Conservation (phyloP, 257 asterid genomes). For the Capsicum rhomboideum region DNA sequence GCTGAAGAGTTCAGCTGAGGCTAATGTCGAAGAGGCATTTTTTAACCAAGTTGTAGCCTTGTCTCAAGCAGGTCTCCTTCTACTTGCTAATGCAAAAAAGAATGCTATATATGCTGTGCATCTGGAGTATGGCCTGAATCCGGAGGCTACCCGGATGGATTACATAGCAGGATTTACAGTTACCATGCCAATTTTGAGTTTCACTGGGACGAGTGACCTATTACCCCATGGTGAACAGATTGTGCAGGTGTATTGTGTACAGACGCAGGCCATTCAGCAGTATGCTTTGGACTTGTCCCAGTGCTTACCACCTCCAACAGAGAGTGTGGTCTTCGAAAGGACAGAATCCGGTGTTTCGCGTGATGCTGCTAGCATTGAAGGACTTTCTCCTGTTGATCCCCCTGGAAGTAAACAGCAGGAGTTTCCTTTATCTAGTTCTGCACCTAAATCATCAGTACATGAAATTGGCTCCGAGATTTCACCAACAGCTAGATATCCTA, state of each 20-base stretch:
- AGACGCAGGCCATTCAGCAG: constrained; percentile 97
- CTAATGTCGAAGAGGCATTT: constrained; percentile 64
- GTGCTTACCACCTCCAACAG: constrained; percentile 81
- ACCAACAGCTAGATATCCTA: constrained; percentile 31
- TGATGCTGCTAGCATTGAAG: constrained; percentile 44
- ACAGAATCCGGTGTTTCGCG: constrained; percentile 45
- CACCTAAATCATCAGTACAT: constrained; percentile 36
- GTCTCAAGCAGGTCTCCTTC: constrained; percentile 67
- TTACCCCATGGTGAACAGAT: constrained; percentile 82
- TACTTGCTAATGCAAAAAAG: constrained; percentile 91
- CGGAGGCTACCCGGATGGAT: constrained; percentile 77
- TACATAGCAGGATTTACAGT: constrained; percentile 89
- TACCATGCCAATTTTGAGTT: constrained; percentile 94
- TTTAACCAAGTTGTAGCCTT: constrained; percentile 94
- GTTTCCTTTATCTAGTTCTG: constrained; percentile 42
- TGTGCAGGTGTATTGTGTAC: constrained; percentile 94
- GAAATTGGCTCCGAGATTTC: constrained; percentile 47
- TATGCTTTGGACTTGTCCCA: constrained; percentile 88
- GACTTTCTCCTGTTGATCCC: constrained; percentile 32
- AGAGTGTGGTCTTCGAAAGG: constrained; percentile 46
- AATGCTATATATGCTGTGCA: constrained; percentile 97
- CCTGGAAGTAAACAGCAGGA: constrained; percentile 42
- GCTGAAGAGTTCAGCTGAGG: constrained; percentile 62
- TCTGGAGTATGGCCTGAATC: constrained; percentile 79
- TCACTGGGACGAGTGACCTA: constrained; percentile 80